Base-by-base conservation (phyloP, 78 protist species). In the Bodo saltans region DNA sequence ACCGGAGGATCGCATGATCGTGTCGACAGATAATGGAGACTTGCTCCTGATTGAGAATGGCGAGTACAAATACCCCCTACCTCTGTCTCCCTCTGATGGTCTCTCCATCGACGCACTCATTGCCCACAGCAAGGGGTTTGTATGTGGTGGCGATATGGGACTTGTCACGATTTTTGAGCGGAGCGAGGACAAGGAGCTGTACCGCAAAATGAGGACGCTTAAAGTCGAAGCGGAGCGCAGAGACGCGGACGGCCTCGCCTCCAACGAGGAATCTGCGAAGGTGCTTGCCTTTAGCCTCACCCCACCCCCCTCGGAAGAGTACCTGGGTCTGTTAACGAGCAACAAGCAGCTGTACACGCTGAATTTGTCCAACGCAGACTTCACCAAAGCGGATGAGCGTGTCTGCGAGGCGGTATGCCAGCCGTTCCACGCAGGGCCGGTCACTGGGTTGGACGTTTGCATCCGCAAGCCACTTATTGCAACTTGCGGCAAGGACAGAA, bases 401-500 rank as follows among this genome's bases (percentile, higher is more conserved):
- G 70, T 30, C 29, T 42, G 71, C 72, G 88, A 86, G n/a, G 41
- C 25, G 17, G 27, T 90, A 37, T 21, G 79, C 27, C 76, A 38
- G 38, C 0, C 79, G 26, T 84, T 76, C 83, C 89, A 87, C 52
- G 0, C 53, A 4, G 53, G 60, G 29, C 37, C 42, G 28, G 30
- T 87, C 42, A 85, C 88, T 11, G 93, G 90, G 32, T 53, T 88
- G 68, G 93, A 79, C 79, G 41, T 72, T 33, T 87, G 89, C 70
- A 42, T 88, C 29, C 83, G 91, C 28, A 87, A 85, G 68, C 93
- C 93, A n/a, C 86, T 90, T 17, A 72, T 90, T 12, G 93, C 84
- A 3, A 88, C 93, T 2, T 75, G 84, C 68, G n/a, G 78, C 29
- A 0, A 0, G 25, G 93, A 90, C 83, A 32, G 72, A 28, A 25